These are phyloP conservation scores for Proliferodiscus dingleyae DNA, from an alignment of 2,329 filamentous ascomycete genomes.

Conservation along the genomic window DNA sequence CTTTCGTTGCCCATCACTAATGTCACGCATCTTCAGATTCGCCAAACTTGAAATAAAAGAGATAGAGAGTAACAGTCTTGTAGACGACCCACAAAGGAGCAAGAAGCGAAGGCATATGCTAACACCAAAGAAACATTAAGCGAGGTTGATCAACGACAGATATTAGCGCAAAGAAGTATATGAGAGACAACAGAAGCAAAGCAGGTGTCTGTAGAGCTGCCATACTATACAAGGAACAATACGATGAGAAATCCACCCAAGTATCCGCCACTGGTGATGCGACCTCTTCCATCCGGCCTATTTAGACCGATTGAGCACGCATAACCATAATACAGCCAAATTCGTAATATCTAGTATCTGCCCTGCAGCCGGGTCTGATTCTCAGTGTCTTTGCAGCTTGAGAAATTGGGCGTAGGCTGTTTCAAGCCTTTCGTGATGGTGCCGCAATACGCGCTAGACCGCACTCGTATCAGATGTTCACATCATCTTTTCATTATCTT, in stretches of 20 bases:
- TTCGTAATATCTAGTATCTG: constrained; percentile 7
- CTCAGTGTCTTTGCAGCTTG: too few species aligned
- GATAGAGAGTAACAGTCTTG: not conserved
- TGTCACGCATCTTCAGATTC: not conserved
- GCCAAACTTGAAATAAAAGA: not conserved
- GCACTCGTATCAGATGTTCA: constrained; percentile 15
- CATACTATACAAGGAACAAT: constrained; percentile 27
- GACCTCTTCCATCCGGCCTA: constrained; percentile 26
- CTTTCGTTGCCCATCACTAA: not conserved
- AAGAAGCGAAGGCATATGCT: not conserved
- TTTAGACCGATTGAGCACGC: constrained; percentile 21
- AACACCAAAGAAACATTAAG: constrained; percentile 3
- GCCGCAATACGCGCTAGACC: constrained; percentile 15
- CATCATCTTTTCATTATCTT: constrained; percentile 18
- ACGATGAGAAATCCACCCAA: constrained; percentile 11
- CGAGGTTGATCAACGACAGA: constrained; percentile 1
- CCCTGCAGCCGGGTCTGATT: too few species aligned
- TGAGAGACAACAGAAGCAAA: constrained; percentile 2
- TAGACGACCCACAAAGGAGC: not conserved
- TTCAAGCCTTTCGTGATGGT: constrained; percentile 2
- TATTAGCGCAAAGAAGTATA: constrained; percentile 10
- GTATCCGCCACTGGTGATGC: constrained; percentile 20
- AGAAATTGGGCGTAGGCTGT: not conserved
- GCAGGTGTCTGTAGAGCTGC: constrained; percentile 3
- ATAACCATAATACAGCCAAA: constrained; percentile 18